Percentiles rank a stretch among this genome's conserved stretches.
Conservation (phyloP, 805 yeast genomes). For the Kluyveromyces aestuarii region DNA sequence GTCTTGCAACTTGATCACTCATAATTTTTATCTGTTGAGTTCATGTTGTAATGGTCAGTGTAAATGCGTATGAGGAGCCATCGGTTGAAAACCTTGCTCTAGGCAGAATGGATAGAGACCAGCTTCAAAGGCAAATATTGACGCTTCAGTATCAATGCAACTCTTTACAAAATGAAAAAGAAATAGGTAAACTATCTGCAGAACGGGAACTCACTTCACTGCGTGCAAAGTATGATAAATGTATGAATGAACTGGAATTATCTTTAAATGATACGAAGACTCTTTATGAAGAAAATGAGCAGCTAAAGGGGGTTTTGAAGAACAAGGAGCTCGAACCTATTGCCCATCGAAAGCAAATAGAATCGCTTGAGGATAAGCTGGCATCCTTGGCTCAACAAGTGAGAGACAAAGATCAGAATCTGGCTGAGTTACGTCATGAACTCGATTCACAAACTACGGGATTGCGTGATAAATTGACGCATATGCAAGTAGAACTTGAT, state of each 20-base stretch:
- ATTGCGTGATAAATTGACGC: constrained; percentile 10
- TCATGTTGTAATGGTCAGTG: constrained; percentile 19
- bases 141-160: constrained; percentile 31
- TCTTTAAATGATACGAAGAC: constrained; percentile 27
- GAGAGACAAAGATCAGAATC: constrained; percentile 15
- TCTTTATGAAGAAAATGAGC: constrained; percentile 29
- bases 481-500: constrained; percentile 11
- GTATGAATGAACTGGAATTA: constrained; percentile 24
- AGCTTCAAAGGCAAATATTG: constrained; percentile 16
- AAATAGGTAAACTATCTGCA: constrained; percentile 19
- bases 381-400: constrained; percentile 25
- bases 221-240: constrained; percentile 28
- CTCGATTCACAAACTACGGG: constrained; percentile 16
- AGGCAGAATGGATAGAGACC: constrained; percentile 4
- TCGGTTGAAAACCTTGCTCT: constrained; percentile 3
- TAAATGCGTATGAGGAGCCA: constrained; percentile 6
- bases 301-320: constrained; percentile 12
- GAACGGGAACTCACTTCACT: constrained; percentile 15
- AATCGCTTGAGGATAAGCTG: constrained; percentile 16
- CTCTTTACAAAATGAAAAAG: constrained; percentile 32
- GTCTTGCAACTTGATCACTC: constrained; percentile 6
- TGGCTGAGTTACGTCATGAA: constrained; percentile 32
- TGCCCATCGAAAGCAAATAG: constrained; percentile 30
- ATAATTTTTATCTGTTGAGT: constrained; percentile 4
- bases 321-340: constrained; percentile 17